These are phyloP conservation scores for Botrytis fragariae DNA, from an alignment of 2,329 filamentous ascomycete species.

Conservation along the genomic window DNA sequence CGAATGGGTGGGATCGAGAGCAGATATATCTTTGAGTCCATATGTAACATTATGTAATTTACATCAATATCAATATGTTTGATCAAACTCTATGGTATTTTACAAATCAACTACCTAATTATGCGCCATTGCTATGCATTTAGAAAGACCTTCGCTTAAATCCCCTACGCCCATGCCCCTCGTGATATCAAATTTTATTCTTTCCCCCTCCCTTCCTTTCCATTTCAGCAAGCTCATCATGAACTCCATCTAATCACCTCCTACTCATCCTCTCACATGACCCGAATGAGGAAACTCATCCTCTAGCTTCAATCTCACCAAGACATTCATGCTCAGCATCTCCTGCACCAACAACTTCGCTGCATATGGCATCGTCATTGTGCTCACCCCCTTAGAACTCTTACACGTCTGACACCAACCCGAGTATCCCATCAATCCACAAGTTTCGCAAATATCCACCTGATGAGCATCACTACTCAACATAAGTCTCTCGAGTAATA, in stretches of 20 bases:
- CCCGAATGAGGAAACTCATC: slow-evolving; percentile 75
- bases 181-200: not conserved
- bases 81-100: slow-evolving; percentile 10
- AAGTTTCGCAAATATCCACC: slow-evolving; percentile 91
- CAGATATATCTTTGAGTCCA: not conserved
- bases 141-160: not conserved
- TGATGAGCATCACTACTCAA: slow-evolving; percentile 85
- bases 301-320: slow-evolving; percentile 82
- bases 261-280: slow-evolving; percentile 10
- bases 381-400: slow-evolving; percentile 77
- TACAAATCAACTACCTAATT: slow-evolving; percentile 10
- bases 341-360: slow-evolving; percentile 96
- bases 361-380: slow-evolving; percentile 96
- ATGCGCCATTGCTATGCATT: slow-evolving; percentile 15
- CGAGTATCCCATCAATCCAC: slow-evolving; percentile 92
- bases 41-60: not conserved
- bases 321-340: slow-evolving; percentile 98
- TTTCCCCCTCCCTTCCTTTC: not conserved
- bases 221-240: not conserved
- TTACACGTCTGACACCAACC: slow-evolving; percentile 94
- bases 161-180: slow-evolving; percentile 8
- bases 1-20: not conserved
- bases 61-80: not conserved
- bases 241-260: not conserved
- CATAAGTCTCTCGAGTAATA: slow-evolving; percentile 92